A percentile compares a stretch with the other conserved stretches of the same genome.
Conservation (phyloP, 2,329 filamentous ascomycete genomes). For the Claviceps citrina region DNA sequence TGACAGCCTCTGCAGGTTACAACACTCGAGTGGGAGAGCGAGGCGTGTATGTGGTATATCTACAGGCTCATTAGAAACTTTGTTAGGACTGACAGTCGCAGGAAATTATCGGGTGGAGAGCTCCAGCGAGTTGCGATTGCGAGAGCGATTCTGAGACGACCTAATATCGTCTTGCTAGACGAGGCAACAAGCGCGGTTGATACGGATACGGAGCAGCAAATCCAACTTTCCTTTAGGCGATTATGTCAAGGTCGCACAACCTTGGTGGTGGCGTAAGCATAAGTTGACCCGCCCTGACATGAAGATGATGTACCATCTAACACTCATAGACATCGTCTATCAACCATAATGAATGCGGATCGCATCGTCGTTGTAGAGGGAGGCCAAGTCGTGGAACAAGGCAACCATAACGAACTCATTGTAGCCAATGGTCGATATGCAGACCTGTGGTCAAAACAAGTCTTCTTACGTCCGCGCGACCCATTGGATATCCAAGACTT, state of each 20-base stretch:
- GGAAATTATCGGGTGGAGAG: constrained; percentile 45
- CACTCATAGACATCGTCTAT: constrained; percentile 42
- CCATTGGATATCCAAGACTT: constrained; percentile 1
- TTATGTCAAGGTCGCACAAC: constrained; percentile 48
- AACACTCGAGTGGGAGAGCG: constrained; percentile 35
- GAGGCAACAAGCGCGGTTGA: constrained; percentile 37
- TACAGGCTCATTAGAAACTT: not conserved
- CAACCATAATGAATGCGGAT: constrained; percentile 56
- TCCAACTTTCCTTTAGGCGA: constrained; percentile 43
- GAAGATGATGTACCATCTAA: constrained; percentile 4
- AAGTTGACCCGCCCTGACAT: too few relatives aligned
- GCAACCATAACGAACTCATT: constrained; percentile 44
- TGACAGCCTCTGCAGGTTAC: constrained; percentile 22
- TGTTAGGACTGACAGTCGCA: constrained; percentile 14
- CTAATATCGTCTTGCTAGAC: constrained; percentile 24
- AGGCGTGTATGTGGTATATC: constrained; percentile 24
- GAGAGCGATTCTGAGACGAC: constrained; percentile 18
- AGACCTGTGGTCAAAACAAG: constrained; percentile 49
- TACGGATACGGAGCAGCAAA: constrained; percentile 38
- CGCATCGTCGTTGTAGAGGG: constrained; percentile 49
- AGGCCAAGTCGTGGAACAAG: constrained; percentile 48
- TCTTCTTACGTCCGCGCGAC: constrained; percentile 36
- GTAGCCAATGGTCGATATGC: constrained; percentile 44
- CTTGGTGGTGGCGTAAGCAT: constrained; percentile 45
- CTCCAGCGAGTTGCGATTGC: constrained; percentile 33